Evolutionary conservation across 1,284 basidiomycete genomes (phyloP).

Genomic region (Tilletia indica): DNA sequence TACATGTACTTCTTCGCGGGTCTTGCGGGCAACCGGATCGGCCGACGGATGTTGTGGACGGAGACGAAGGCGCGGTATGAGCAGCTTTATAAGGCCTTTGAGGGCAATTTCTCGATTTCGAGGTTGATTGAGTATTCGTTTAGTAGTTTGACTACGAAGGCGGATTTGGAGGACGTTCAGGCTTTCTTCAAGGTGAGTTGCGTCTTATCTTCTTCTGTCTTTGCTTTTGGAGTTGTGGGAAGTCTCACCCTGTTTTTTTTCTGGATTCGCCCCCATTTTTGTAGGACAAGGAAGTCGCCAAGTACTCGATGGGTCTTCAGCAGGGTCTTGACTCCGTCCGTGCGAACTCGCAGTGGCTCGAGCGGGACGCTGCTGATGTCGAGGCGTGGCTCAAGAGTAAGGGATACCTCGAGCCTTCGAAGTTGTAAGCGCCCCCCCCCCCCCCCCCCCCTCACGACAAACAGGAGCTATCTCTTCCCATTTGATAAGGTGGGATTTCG

Average conservation of each 20-base stretch:
- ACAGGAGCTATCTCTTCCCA: no score
- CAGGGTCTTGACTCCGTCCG: constrained; percentile 70
- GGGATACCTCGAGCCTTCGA: constrained; percentile 34
- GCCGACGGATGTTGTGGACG: constrained; percentile 55
- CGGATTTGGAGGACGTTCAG: constrained; percentile 69
- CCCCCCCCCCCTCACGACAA: no score
- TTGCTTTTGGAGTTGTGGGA: constrained; percentile 26
- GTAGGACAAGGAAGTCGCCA: constrained; percentile 52
- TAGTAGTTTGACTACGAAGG: constrained; percentile 65
- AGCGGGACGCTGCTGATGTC: constrained; percentile 65
- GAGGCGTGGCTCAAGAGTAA: constrained; percentile 61
- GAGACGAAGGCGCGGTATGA: constrained; percentile 54
- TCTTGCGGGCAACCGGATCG: constrained; percentile 49
- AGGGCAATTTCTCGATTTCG: constrained; percentile 49
- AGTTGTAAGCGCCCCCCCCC: background rate
- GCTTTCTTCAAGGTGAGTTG: constrained; percentile 60
- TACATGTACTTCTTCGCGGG: constrained; percentile 53
- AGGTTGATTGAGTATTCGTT: constrained; percentile 62
- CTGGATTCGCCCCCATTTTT: background rate
- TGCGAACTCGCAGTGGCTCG: constrained; percentile 65
- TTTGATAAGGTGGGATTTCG: no score
- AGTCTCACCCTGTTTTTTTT: no score
- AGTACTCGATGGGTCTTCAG: constrained; percentile 64
- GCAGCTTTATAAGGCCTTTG: constrained; percentile 65
- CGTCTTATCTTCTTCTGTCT: background rate